These are phyloP conservation scores for Akanthomyces muscarius DNA, from an alignment of 2,329 filamentous ascomycete genomes.

Conservation along the genomic window DNA sequence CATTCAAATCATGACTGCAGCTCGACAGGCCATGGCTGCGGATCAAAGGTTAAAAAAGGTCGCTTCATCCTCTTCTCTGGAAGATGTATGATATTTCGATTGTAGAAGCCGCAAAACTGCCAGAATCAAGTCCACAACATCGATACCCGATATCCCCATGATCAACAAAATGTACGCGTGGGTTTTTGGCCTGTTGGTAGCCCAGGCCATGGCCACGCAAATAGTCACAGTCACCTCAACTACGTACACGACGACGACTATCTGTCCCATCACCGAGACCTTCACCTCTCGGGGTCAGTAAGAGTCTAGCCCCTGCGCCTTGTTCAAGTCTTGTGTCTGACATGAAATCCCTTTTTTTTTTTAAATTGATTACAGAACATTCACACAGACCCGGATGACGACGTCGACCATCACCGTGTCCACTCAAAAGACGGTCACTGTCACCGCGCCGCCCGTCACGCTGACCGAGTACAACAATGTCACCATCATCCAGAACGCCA, in stretches of 20 bases:
- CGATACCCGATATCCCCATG: too few relatives aligned
- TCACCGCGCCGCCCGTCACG: background rate
- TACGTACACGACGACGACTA: background rate
- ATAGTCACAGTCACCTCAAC: background rate
- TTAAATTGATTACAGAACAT: too few relatives aligned
- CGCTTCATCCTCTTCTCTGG: too few relatives aligned
- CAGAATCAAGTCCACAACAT: too few relatives aligned
- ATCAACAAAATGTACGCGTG: background rate
- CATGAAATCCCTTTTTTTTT: too few relatives aligned
- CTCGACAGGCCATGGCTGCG: too few relatives aligned
- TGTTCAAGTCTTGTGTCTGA: background rate
- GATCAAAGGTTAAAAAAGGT: too few relatives aligned
- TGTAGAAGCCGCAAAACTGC: background rate
- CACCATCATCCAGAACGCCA: background rate
- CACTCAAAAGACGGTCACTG: background rate
- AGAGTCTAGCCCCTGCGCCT: background rate
- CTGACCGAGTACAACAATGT: background rate
- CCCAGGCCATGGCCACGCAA: background rate
- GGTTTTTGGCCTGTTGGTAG: background rate
- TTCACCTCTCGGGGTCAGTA: background rate
- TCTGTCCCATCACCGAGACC: background rate
- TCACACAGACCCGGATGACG: background rate
- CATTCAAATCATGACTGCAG: too few relatives aligned
- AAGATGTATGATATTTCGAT: too few relatives aligned
- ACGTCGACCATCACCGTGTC: background rate